A percentile compares a stretch with the other conserved stretches of the same genome.
Conservation (phyloP, 306 rosid genomes). For the Betula pendula region DNA sequence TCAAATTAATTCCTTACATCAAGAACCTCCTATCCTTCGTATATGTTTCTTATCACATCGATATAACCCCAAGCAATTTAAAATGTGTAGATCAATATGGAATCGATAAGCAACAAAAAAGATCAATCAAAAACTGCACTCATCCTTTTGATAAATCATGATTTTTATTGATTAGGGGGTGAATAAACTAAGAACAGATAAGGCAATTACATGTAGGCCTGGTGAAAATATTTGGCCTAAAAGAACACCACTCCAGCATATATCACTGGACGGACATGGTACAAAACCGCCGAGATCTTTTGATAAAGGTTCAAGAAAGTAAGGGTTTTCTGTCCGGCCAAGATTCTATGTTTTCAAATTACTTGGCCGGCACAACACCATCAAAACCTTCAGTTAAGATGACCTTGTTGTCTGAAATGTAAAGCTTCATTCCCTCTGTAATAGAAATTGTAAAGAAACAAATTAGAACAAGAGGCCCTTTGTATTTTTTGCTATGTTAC, state of each 20-base stretch:
- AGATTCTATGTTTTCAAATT: constrained; percentile 73
- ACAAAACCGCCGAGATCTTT: not conserved
- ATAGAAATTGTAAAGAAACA: constrained; percentile 4
- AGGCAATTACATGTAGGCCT: not conserved
- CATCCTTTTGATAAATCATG: not conserved
- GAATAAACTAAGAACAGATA: not conserved
- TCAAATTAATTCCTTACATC: not conserved
- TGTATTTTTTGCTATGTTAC: not conserved
- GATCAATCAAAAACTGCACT: not conserved
- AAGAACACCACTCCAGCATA: not conserved
- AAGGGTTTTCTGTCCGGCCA: constrained; percentile 70
- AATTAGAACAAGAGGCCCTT: constrained; percentile 12
- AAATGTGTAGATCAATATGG: not conserved
- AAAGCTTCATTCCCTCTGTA: constrained; percentile 89
- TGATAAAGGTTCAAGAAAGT: constrained; percentile 35
- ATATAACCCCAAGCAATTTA: not conserved
- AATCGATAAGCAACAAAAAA: not conserved
- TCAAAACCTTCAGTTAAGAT: constrained; percentile 84
- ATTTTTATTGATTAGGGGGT: not conserved
- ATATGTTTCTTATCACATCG: not conserved
- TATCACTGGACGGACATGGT: not conserved
- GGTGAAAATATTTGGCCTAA: not conserved
- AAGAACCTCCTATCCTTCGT: not conserved
- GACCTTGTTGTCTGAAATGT: constrained; percentile 88
- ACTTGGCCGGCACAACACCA: constrained; percentile 70